Evolutionary conservation across 176 grass and related monocot species (phyloP).

Genomic region (Elaeis guineensis): DNA sequence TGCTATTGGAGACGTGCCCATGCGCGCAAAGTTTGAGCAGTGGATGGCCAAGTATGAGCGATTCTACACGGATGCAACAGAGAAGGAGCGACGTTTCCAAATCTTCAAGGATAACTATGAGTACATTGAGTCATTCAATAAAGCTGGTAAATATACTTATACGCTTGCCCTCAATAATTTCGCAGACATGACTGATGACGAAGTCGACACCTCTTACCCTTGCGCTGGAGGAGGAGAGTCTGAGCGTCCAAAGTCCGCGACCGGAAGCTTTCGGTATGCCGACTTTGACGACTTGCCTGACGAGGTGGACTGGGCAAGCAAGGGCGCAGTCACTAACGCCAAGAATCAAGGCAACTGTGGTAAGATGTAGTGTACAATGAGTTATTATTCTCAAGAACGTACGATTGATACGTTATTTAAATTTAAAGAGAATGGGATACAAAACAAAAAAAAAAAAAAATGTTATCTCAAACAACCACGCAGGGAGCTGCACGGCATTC

Average conservation of each 20-base stretch:
- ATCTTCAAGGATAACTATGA: neutral
- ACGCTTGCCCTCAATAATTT: slow-evolving; percentile 32
- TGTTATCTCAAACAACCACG: neutral
- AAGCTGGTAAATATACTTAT: slow-evolving; percentile 8
- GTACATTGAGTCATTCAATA: slow-evolving; percentile 42
- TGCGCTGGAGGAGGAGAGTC: neutral
- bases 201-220: slow-evolving; percentile 36
- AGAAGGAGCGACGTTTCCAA: too few relatives aligned
- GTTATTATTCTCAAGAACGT: too few relatives aligned
- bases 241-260: neutral
- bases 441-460: too few relatives aligned
- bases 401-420: too few relatives aligned
- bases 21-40: slow-evolving; percentile 10
- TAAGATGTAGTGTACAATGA: too few relatives aligned
- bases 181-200: slow-evolving; percentile 57
- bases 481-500: slow-evolving; percentile 73
- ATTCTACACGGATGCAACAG: too few relatives aligned
- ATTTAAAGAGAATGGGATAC: too few relatives aligned
- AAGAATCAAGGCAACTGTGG: slow-evolving; percentile 50
- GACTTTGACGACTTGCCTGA: neutral
- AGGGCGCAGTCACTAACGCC: slow-evolving; percentile 31
- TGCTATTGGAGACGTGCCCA: slow-evolving; percentile 4
- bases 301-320: slow-evolving; percentile 38
- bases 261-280: neutral
- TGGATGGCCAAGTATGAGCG: too few relatives aligned